A percentile compares a stretch with the other conserved stretches of the same genome.
Conservation (phyloP, 768 basidiomycete species). For the Tylopilus felleus region DNA sequence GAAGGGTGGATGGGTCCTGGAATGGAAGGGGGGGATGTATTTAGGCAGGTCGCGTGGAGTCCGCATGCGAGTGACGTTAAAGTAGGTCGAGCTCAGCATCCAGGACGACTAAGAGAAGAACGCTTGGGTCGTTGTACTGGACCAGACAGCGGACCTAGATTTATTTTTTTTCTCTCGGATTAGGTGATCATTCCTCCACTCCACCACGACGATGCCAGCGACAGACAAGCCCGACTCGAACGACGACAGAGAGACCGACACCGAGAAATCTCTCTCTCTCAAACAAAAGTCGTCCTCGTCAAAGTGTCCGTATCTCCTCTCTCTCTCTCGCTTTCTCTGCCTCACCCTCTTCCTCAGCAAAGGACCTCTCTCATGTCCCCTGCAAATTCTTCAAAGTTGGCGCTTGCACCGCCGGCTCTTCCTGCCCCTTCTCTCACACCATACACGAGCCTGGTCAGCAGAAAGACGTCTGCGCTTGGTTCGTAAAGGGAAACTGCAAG, state of each 20-base stretch:
- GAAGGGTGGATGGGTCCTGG: background rate
- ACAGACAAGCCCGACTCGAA: slow-evolving; percentile 19
- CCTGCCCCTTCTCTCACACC: slow-evolving; percentile 93
- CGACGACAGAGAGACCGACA: slow-evolving; percentile 24
- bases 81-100: too few relatives aligned
- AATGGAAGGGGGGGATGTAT: background rate
- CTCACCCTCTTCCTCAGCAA: slow-evolving; percentile 43
- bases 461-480: slow-evolving; percentile 86
- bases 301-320: slow-evolving; percentile 25
- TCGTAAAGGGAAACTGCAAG: slow-evolving; percentile 89
- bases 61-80: background rate
- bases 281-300: slow-evolving; percentile 31
- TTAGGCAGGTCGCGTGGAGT: background rate
- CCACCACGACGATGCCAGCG: slow-evolving; percentile 12
- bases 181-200: background rate
- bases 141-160: background rate
- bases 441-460: slow-evolving; percentile 69
- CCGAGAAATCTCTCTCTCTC: slow-evolving; percentile 10
- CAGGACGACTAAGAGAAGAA: too few relatives aligned
- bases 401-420: slow-evolving; percentile 88
- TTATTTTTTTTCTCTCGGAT: too few relatives aligned
- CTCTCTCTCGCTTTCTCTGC: background rate
- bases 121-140: too few relatives aligned
- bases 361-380: slow-evolving; percentile 93
- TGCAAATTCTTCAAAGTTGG: slow-evolving; percentile 98